Evolutionary conservation across 352 stramenopile species (phyloP), one percentile per base, ranked within the genome.

Genomic region (Thraustochytrium sp.): DNA sequence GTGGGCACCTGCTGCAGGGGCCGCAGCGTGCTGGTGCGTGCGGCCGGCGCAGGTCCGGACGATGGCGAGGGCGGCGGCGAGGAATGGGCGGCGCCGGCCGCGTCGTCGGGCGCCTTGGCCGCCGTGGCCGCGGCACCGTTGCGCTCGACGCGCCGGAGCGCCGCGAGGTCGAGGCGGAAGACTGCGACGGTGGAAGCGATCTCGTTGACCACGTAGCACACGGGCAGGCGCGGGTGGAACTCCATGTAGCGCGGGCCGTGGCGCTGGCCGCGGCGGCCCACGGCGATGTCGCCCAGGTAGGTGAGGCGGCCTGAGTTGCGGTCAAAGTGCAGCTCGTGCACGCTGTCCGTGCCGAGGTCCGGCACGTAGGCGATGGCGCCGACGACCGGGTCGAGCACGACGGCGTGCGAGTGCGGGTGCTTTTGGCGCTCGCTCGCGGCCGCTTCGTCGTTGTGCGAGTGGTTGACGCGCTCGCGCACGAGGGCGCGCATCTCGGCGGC

Each of bases 121-220:
- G 16, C 5, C 5, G 5, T 5, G 5, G 42, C 42, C 42, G 16
- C 5, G 42, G 5, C 42, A 16, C 42, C 42, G 42, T 54, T 89
- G 88, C 76, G 91, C 92, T 40, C 68, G 72, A 93, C 38, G 31
- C 26, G 91, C 64, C 92, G 87, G 34, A 92, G 68, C 18, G 90
- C 75, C 40, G 86, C 63, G 18, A 85, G 84, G 76, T 92, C 87
- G 23, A 93, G 84, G 46, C 87, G 82, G 85, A 93, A 92, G 11
- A 93, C 89, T 51, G 90, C 88, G 76, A 92, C 84, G 86, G 90
- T 26, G 51, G 87, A 92, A 48, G 88, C 92, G 5, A 94, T 83
- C 86, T 94, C 90, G 85, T 94, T 94, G 8, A 94, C 87, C 44
- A 92, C 88, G 85, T 93, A 94, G 0, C 85, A 89, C 73, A 91